Percentiles rank a stretch among this genome's conserved stretches.
Evolutionary conservation across 108 stramenopile genomes (phyloP).

Genomic region (Conticribra weissflogii): DNA sequence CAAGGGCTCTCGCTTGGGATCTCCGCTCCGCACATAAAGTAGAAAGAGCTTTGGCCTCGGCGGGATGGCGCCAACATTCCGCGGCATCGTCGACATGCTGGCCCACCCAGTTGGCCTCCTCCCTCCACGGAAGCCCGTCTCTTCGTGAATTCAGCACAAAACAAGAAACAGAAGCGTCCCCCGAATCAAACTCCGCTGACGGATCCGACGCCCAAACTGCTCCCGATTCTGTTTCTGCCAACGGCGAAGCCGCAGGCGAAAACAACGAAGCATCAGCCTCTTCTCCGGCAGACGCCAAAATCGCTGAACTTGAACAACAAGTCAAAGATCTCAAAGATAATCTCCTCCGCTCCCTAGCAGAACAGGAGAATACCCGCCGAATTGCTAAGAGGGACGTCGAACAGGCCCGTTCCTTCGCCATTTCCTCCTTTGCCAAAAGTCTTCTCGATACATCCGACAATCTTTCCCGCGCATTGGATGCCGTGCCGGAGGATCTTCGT

Average conservation of each 20-base stretch:
- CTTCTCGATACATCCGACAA: slow-evolving; percentile 94
- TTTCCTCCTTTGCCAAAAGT: slow-evolving; percentile 86
- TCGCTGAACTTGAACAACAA: slow-evolving; percentile 62
- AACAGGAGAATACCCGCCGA: slow-evolving; percentile 95
- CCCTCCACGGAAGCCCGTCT: not conserved
- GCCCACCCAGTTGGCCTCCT: slow-evolving; percentile 7
- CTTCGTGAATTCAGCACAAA: slow-evolving; percentile 34
- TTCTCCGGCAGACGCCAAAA: slow-evolving; percentile 17
- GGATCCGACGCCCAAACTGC: slow-evolving; percentile 22
- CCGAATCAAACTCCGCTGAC: slow-evolving; percentile 4
- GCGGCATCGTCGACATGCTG: not conserved
- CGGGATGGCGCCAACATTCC: slow-evolving; percentile 6
- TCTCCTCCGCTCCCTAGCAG: slow-evolving; percentile 88
- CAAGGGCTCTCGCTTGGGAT: slow-evolving; percentile 29
- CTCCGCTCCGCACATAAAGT: slow-evolving; percentile 4
- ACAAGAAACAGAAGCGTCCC: slow-evolving; percentile 5
- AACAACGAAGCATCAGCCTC: slow-evolving; percentile 16
- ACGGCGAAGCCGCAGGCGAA: slow-evolving; percentile 5
- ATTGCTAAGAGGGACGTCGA: slow-evolving; percentile 94
- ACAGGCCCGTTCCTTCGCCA: slow-evolving; percentile 82
- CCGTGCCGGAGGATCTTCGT: slow-evolving; percentile 63
- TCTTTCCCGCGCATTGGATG: slow-evolving; percentile 82
- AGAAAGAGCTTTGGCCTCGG: slow-evolving; percentile 1
- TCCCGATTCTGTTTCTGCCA: not conserved
- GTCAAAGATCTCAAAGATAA: slow-evolving; percentile 78